phyloP scores from a whole-genome alignment of 2,329 filamentous ascomycete species.

The Alternaria sp. region DNA sequence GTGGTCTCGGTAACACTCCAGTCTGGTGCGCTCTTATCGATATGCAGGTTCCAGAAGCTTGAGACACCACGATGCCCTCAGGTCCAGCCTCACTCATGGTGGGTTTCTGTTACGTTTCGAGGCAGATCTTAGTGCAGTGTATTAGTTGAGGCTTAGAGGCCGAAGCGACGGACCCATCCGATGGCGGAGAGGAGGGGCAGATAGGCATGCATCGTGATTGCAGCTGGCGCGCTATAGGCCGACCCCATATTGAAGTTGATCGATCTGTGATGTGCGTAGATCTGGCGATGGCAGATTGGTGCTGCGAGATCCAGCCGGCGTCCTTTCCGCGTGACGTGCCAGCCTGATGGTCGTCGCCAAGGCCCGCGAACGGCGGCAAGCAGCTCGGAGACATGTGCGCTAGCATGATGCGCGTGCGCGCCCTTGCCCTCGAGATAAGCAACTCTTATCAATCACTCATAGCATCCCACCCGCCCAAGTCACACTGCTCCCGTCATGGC shows the following conservation, averaged over 20 bases:
- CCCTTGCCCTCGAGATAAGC: slow-evolving; percentile 14
- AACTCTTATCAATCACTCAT: slow-evolving; percentile 25
- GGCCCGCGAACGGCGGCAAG: slow-evolving; percentile 31
- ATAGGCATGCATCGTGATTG: background rate
- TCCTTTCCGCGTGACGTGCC: background rate
- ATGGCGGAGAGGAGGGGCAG: slow-evolving; percentile 32
- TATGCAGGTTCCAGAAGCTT: background rate
- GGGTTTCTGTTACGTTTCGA: slow-evolving; percentile 38
- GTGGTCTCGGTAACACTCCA: background rate
- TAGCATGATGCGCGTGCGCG: slow-evolving; percentile 8
- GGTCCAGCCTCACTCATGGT: background rate
- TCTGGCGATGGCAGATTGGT: background rate
- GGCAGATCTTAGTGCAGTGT: slow-evolving; percentile 26
- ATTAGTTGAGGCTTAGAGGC: slow-evolving; percentile 19
- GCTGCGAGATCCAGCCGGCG: slow-evolving; percentile 4
- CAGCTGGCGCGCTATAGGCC: background rate
- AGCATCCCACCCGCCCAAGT: slow-evolving; percentile 20
- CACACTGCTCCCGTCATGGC: slow-evolving; percentile 22
- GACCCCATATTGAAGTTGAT: background rate
- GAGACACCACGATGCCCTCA: slow-evolving; percentile 3
- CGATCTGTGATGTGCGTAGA: slow-evolving; percentile 1
- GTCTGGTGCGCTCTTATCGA: background rate
- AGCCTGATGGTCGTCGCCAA: slow-evolving; percentile 19
- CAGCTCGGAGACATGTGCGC: slow-evolving; percentile 2
- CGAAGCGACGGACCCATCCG: slow-evolving; percentile 15